Evolutionary conservation across 805 yeast genomes (phyloP).

Genomic region (Komagataella populi): DNA sequence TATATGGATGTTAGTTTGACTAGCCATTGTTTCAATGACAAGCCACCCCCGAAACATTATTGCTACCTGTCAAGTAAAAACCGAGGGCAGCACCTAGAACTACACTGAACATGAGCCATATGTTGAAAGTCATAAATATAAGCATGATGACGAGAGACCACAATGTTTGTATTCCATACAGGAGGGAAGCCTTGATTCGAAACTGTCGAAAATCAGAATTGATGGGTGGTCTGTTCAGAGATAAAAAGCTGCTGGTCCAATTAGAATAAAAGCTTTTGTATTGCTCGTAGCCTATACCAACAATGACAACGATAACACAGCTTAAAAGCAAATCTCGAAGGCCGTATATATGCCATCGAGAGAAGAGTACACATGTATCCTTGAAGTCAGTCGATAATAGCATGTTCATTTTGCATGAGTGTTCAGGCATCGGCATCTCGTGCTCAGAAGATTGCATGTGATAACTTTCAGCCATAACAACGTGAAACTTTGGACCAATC

Average conservation of each 20-base stretch:
- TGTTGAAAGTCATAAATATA: slow-evolving; percentile 32
- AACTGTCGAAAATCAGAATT: background rate
- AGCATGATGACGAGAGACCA: slow-evolving; percentile 32
- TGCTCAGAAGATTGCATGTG: background rate
- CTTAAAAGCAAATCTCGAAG: slow-evolving; percentile 18
- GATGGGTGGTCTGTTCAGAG: background rate
- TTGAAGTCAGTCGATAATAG: slow-evolving; percentile 27
- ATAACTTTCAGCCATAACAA: background rate
- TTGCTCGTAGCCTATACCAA: slow-evolving; percentile 24
- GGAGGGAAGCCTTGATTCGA: slow-evolving; percentile 11
- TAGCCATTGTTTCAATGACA: background rate
- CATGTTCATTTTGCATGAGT: slow-evolving; percentile 24
- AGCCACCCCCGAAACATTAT: background rate
- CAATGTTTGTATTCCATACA: slow-evolving; percentile 27
- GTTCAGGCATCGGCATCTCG: background rate
- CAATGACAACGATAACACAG: slow-evolving; percentile 15
- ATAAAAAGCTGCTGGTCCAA: slow-evolving; percentile 7
- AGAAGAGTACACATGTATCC: slow-evolving; percentile 26
- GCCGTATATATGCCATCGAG: slow-evolving; percentile 25
- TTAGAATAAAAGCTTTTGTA: slow-evolving; percentile 12
- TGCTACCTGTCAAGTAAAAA: slow-evolving; percentile 12
- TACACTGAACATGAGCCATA: slow-evolving; percentile 31
- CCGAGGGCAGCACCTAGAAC: slow-evolving; percentile 27
- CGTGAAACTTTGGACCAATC: background rate
- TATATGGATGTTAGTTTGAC: background rate